Evolutionary conservation across 768 basidiomycete species (phyloP).

Genomic region (Lactarius deliciosus): DNA sequence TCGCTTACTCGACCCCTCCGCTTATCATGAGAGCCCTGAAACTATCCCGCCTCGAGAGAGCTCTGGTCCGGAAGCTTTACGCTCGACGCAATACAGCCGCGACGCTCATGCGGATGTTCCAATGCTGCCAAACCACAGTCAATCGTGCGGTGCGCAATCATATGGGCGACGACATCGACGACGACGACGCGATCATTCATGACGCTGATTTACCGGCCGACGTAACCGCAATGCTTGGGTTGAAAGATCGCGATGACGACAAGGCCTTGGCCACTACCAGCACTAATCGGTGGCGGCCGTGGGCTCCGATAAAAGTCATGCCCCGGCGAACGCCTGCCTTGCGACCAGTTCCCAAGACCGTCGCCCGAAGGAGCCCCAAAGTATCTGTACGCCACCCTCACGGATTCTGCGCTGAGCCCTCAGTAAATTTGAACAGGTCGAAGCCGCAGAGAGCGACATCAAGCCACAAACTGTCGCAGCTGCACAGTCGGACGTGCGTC

Average conservation of each 20-base stretch:
- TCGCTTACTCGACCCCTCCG: neutral
- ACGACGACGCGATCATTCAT: neutral
- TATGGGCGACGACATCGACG: neutral
- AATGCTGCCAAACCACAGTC: neutral
- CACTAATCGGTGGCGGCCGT: neutral
- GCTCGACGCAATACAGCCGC: neutral
- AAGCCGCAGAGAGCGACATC: neutral
- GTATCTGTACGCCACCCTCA: neutral
- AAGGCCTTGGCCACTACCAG: neutral
- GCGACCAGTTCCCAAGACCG: neutral
- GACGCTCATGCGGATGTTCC: constrained; percentile 1
- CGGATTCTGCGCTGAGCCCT: neutral
- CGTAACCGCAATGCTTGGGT: neutral
- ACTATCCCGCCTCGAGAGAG: constrained; percentile 7
- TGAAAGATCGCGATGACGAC: neutral
- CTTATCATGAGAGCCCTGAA: neutral
- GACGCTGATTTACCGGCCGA: neutral
- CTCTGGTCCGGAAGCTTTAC: neutral
- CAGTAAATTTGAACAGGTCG: neutral
- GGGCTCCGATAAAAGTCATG: neutral
- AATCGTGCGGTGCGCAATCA: constrained; percentile 1
- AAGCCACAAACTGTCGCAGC: neutral
- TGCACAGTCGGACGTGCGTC: neutral
- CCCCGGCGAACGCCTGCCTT: neutral
- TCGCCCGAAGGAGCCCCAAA: neutral